phyloP scores from a whole-genome alignment of 108 stramenopile genomes.

The Cyclotella atomus region DNA sequence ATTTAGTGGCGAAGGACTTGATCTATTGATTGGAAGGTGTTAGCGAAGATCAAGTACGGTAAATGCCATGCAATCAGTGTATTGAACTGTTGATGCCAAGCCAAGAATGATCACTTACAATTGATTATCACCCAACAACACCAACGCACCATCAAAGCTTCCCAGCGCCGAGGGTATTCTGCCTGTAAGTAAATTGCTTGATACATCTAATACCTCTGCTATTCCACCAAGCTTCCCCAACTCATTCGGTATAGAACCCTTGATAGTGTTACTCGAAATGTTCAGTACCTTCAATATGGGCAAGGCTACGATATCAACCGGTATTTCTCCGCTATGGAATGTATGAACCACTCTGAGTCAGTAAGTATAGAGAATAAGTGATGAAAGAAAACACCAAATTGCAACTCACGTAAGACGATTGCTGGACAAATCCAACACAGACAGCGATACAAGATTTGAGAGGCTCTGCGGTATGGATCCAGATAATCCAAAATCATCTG shows the following conservation, averaged over 20 bases:
- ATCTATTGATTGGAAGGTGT: neutral
- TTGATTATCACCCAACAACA: neutral
- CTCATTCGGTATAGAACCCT: neutral
- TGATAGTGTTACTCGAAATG: neutral
- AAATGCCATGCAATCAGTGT: neutral
- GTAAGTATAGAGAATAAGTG: too few species aligned
- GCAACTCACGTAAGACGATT: neutral
- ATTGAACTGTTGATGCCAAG: neutral
- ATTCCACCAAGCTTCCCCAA: neutral
- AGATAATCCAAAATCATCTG: neutral
- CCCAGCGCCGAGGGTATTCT: neutral
- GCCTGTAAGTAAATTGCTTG: neutral
- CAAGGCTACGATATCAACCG: neutral
- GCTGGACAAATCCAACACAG: neutral
- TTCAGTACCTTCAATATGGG: neutral
- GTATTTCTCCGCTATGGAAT: neutral
- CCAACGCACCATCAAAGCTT: neutral
- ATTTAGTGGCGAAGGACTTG: constrained; percentile 4
- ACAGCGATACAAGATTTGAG: neutral
- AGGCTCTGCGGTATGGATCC: constrained; percentile 3
- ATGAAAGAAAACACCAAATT: too few species aligned
- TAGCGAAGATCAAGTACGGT: too few species aligned
- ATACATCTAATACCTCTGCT: neutral
- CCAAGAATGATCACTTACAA: neutral
- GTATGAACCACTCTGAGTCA: too few species aligned